Percentiles rank a stretch among this genome's conserved stretches.
phyloP scores from a whole-genome alignment of 495 filamentous ascomycete genomes.

The Usnea hakonensis region DNA sequence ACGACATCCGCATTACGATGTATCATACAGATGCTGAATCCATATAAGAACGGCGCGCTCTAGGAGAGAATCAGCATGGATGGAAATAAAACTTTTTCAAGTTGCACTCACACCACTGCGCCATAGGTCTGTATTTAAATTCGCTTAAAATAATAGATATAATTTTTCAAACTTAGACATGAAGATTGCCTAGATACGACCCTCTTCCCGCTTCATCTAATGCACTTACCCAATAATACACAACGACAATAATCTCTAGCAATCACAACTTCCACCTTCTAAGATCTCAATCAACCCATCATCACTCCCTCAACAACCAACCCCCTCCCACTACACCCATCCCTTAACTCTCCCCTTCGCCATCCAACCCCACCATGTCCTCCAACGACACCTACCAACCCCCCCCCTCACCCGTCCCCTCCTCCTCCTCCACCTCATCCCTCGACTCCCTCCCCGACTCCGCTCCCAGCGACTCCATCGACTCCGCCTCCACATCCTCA shows the following conservation, averaged over 20 bases:
- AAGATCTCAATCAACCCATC: too few relatives aligned
- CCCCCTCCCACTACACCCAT: too few relatives aligned
- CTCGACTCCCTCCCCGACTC: conserved; percentile 38
- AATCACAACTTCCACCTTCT: too few relatives aligned
- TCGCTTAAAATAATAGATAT: too few relatives aligned
- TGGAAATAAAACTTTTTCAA: too few relatives aligned
- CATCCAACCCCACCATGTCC: conserved; percentile 6
- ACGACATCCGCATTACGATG: not conserved
- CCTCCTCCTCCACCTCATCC: conserved; percentile 39
- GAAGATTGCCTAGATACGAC: too few relatives aligned
- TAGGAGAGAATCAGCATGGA: not conserved
- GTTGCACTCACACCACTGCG: not conserved
- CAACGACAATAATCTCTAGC: too few relatives aligned
- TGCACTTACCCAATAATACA: too few relatives aligned
- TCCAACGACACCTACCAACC: conserved; percentile 24
- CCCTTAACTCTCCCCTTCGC: not conserved
- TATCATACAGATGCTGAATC: not conserved
- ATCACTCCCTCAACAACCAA: not conserved
- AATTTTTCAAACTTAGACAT: too few relatives aligned
- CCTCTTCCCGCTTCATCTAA: too few relatives aligned
- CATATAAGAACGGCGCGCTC: not conserved
- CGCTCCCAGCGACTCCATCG: conserved; percentile 48
- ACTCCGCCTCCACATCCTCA: conserved; percentile 43
- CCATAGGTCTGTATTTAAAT: not conserved
- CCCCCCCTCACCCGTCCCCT: conserved; percentile 38